Base-by-base conservation (phyloP, 1,284 basidiomycete genomes). In the Gymnopus androsaceus region DNA sequence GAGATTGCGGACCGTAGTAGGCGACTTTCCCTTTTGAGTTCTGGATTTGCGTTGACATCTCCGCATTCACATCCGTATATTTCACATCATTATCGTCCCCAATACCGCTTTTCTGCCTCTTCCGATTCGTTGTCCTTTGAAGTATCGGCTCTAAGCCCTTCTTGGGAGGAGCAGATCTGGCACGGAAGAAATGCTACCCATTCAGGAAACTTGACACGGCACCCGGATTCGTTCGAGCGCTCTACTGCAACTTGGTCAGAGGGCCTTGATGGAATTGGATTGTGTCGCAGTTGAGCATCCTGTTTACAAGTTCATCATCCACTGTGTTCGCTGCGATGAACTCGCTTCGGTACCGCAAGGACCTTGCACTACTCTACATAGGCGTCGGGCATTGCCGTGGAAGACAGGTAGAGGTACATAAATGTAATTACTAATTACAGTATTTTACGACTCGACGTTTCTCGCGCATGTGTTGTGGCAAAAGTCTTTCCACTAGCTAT, bases 171-270 rank as follows among this genome's bases (percentile, higher is more conserved):
- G 66, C 64, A 51, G 49, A 49, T 58, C 46, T 51, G 34, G 54
- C 23, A 38, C 47, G 54, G 57, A 38, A 25, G 27, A 42, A 41
- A 63, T 61, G 61, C 47, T 34, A 56, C 60, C 25, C 40, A 57
- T 51, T 49, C 49, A 41, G 54, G 37, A 30, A 33, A 34, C 23
- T 14, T 52, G 33, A 66, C 58, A 44, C 63, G 72, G 41, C 77
- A 75, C 64, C 73, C 73, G 41, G 68, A 78, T 30, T 81, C 78
- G 58, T 73, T 73, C 59, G 77, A 79, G 67, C 76, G 78, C 49
- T 80, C 74, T 53, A 79, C 77, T 49, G 72, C 66, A 38, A 61
- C 60, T 49, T 76, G 76, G 76, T 61, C 69, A 57, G 65, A 63
- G 31, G 41, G 33, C 3, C 17, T 53, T 14, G 45, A 53, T 34